Percentiles rank a stretch among this genome's conserved stretches.
Conservation (phyloP, 2,329 filamentous ascomycete genomes). For the Fusarium agapanthi region DNA sequence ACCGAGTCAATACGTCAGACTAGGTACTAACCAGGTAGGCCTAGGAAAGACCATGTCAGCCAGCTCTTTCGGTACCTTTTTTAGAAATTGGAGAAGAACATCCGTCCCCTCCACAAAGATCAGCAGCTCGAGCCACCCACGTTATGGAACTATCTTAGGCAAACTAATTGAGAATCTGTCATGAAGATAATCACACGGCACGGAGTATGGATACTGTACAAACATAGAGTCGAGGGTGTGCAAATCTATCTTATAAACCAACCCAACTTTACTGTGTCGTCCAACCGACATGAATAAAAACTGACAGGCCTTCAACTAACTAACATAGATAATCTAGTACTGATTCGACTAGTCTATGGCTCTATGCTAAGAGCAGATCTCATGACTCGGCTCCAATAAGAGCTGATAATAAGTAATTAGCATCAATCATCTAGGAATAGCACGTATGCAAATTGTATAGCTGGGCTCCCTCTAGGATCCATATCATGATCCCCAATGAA, state of each 20-base stretch:
- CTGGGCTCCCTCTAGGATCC: not conserved
- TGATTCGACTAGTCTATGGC: constrained; percentile 5
- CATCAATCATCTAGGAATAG: constrained; percentile 24
- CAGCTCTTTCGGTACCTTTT: not conserved
- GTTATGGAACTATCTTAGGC: not conserved
- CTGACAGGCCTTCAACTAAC: not conserved
- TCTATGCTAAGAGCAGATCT: constrained; percentile 21
- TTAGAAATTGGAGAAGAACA: constrained; percentile 1
- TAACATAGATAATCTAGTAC: not conserved
- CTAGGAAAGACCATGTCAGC: not conserved
- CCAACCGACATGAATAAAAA: not conserved
- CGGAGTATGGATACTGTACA: not conserved
- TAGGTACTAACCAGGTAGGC: no score
- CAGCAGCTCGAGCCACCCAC: not conserved
- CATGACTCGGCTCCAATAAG: constrained; percentile 35
- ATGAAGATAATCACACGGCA: not conserved
- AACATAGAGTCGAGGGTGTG: not conserved
- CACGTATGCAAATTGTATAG: constrained; percentile 23
- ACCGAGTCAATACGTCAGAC: not conserved
- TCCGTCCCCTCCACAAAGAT: not conserved
- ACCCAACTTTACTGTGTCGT: not conserved
- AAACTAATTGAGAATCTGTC: not conserved
- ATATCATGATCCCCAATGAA: constrained; percentile 14
- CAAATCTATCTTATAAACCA: not conserved
- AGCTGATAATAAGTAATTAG: constrained; percentile 1